Evolutionary conservation across 495 filamentous ascomycete species (phyloP), one percentile per base, ranked within the genome.

Genomic region (Filosporella fistucella): DNA sequence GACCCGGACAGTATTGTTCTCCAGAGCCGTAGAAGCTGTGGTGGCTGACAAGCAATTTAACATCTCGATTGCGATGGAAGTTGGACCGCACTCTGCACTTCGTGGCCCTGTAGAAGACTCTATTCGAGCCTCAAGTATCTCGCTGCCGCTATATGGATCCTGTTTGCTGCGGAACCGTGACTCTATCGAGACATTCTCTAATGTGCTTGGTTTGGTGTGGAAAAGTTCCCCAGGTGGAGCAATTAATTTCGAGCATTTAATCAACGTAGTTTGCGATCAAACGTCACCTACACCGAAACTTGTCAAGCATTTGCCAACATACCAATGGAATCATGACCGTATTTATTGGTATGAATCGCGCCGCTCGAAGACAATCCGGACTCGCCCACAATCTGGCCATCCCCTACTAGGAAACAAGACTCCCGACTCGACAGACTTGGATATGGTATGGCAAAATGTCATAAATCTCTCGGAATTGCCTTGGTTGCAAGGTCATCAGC

Each of bases 61-160:
- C n/a, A n/a, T n/a, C n/a, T n/a, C n/a, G n/a, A 11, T 68, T 0
- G 58, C 41, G 28, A 10, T 80, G 4, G 78, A 80, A 41, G 52
- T 80, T 24, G 78, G 77, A 0, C 75, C 77, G 0, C 78, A 80
- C 37, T 65, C 75, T 2, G 68, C 76, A 1, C 59, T 80, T 7
- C 68, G 71, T 45, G 69, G 70, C 1, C 68, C 33, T 12, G 6
- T 7, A 8, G 8, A 8, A 30, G 28, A 30, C 28, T 8, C 28
- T 30, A 8, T 30, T 8, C 13, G 18, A 35, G 4, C 33, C 6
- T 12, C 4, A 14, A 35, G 6, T 14, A 17, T 12, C 7, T 17
- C 13, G n/a, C 13, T 7, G 4, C 26, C 18, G 2, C 33, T 17
- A 35, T 35, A 35, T 16, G n/a, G 6, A 35, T 12, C 13, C 6